Evolutionary conservation across 495 filamentous ascomycete genomes (phyloP), one percentile per base, ranked within the genome.

Genomic region (Cercophora samala): DNA sequence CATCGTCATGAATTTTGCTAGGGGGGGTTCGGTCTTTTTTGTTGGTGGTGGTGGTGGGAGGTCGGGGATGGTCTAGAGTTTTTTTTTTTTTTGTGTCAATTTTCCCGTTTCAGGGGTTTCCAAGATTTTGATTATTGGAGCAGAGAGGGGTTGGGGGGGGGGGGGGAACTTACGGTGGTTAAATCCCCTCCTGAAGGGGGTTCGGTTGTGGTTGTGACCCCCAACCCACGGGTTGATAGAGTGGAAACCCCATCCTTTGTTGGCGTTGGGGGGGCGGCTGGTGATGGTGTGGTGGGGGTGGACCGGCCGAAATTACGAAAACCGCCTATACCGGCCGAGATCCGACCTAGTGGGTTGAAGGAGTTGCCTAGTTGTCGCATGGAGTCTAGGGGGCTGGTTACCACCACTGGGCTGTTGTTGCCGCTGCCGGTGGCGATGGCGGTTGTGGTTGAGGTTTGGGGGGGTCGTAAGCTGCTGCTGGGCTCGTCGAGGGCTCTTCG

Each of bases 291-390:
- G 77, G 67, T 15, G 74, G 73, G 64, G 23, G 80, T 72, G 51
- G 61, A 64, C 53, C 93, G 85, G 3, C 91, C 92, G 69, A 96
- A 96, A 11, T 86, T 89, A 52, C 89, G 84, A 71, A 94, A 87
- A 69, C 88, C 81, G 59, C 81, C 80, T 78, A 93, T 88, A 21
- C 89, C 85, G 9, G 82, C 82, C 2, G 82, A 80, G 37, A 97
- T 85, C 60, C 92, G 85, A 56, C 89, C 92, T 69, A 97, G 86
- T 0, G 93, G 93, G 68, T 97, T 97, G 15, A 97, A 79, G 2
- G 90, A 88, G 71, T 85, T 95, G 22, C 91, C 89, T 37, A 97
- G 85, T 69, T 86, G 92, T n/a, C 90, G 86, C 85, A 96, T 88
- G 1, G 89, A 91, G 69, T 95, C 92, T 1, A 91, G 89, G 52